Evolutionary conservation across 768 basidiomycete genomes (phyloP).

Genomic region (Psilocybe cubensis): DNA sequence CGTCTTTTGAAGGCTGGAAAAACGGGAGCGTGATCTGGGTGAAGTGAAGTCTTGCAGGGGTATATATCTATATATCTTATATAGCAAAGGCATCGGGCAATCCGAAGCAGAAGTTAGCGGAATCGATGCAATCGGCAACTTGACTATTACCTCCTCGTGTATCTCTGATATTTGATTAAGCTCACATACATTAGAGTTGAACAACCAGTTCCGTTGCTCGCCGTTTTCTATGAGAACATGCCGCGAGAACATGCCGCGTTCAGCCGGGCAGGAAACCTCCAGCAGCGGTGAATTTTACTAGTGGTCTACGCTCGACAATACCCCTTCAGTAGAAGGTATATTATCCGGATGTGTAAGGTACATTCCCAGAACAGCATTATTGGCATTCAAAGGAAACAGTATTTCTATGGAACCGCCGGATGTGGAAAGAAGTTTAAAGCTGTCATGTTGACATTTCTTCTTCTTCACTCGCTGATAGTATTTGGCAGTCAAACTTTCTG

Average conservation of each 20-base stretch:
- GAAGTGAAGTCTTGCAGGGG: no score
- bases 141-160: slow-evolving; percentile 19
- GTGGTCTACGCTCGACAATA: no score
- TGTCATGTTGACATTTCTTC: not conserved
- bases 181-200: not conserved
- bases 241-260: no score
- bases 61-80: slow-evolving; percentile 5
- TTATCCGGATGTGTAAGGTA: no score
- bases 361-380: no score
- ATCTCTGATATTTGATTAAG: slow-evolving; percentile 6
- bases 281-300: no score
- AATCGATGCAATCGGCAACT: slow-evolving; percentile 20
- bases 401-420: no score
- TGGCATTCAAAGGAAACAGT: no score
- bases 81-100: slow-evolving; percentile 16
- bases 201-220: not conserved
- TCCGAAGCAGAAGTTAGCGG: slow-evolving; percentile 23
- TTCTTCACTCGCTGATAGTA: not conserved
- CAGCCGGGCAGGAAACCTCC: no score
- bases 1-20: not conserved
- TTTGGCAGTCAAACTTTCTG: not conserved
- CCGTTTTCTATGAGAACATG: not conserved
- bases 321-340: no score
- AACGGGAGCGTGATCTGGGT: no score
- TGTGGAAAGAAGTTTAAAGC: no score